A percentile compares a stretch with the other conserved stretches of the same genome.
Evolutionary conservation across 495 filamentous ascomycete species (phyloP).

Genomic region (Hypoxylon crocopeplum): DNA sequence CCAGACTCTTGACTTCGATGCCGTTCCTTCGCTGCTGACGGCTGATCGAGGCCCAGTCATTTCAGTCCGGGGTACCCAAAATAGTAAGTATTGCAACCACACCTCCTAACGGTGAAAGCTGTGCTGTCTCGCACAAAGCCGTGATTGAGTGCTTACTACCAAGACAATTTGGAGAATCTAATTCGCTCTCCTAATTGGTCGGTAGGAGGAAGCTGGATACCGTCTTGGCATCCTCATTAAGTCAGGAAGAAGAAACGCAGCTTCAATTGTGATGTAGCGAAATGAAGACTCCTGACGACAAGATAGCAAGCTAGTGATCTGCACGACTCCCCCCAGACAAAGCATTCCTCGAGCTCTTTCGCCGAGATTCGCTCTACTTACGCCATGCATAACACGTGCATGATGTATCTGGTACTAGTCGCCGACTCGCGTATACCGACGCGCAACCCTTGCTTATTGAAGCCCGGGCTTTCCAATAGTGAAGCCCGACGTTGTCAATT

Average conservation of each 20-base stretch:
- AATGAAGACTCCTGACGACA: background rate
- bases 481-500: conserved; percentile 14
- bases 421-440: conserved; percentile 8
- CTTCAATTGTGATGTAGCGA: conserved; percentile 1
- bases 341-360: too few species aligned
- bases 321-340: too few species aligned
- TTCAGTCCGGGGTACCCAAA: background rate
- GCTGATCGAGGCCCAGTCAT: background rate
- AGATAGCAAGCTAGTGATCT: background rate
- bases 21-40: background rate
- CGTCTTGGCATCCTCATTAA: background rate
- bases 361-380: too few species aligned
- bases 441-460: conserved; percentile 6
- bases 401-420: conserved; percentile 4
- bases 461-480: conserved; percentile 6
- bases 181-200: conserved; percentile 5
- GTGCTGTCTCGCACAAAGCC: background rate
- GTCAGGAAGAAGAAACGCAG: background rate
- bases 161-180: background rate
- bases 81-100: background rate
- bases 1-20: background rate
- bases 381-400: conserved; percentile 16
- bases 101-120: conserved; percentile 3
- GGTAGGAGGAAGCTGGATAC: background rate
- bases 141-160: conserved; percentile 6